Conservation (phyloP, 176 grass and related monocot genomes). For the Saccharum spontaneum region DNA sequence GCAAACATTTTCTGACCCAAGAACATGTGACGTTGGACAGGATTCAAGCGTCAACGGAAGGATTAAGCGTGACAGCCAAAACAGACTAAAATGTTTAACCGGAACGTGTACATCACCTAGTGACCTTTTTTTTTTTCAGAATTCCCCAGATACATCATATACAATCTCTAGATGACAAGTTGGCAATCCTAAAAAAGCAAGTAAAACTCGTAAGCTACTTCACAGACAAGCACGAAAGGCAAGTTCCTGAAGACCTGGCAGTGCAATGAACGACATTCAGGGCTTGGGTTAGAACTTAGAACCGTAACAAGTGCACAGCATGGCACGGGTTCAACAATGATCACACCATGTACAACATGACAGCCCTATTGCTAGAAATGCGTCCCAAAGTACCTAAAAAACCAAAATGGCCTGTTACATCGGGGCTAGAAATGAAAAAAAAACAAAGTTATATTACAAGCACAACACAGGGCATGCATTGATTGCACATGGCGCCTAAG, state of each 20-base stretch:
- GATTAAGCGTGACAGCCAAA: not conserved
- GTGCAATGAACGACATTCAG: not conserved
- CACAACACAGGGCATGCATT: slow-evolving; percentile 39
- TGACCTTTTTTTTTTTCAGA: not conserved
- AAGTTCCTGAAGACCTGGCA: not conserved
- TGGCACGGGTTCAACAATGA: slow-evolving; percentile 52
- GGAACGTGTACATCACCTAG: not conserved
- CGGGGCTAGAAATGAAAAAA: slow-evolving; percentile 37
- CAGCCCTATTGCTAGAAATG: slow-evolving; percentile 50
- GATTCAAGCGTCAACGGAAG: not conserved
- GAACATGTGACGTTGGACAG: not conserved
- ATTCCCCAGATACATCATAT: not conserved
- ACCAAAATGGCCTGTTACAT: slow-evolving; percentile 46
- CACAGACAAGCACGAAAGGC: not conserved
- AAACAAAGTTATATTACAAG: slow-evolving; percentile 52
- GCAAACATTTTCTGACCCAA: not conserved
- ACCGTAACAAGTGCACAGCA: slow-evolving; percentile 36
- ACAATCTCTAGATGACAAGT: not conserved
- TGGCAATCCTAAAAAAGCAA: not conserved
- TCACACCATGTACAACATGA: slow-evolving; percentile 68
- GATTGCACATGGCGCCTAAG: slow-evolving; percentile 27
- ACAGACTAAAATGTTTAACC: not conserved
- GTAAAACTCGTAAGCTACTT: not conserved
- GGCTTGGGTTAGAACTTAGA: slow-evolving; percentile 53
- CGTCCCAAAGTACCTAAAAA: slow-evolving; percentile 35